Evolutionary conservation across 2,329 filamentous ascomycete species (phyloP), one percentile per base, ranked within the genome.

Genomic region (Coleophoma crateriformis): DNA sequence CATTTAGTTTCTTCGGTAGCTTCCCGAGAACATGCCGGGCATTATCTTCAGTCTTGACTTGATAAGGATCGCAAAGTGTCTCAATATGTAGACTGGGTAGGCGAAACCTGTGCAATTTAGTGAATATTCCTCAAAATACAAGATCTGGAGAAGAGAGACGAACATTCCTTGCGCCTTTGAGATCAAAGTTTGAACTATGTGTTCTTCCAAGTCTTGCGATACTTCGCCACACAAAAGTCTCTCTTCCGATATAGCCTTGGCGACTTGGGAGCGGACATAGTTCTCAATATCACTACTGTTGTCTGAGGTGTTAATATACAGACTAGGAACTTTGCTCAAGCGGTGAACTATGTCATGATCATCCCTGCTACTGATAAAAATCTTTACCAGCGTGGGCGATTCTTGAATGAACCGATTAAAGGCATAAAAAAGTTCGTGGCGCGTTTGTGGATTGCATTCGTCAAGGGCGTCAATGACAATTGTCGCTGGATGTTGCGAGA

Each of bases 391-490:
- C 20, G 35, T 50, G 12, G 22, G 35, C 2, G 53, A 53, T 10
- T 48, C 38, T n/a, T 15, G 27, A 27, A 50, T 46, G 6, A 56
- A 47, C 8, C 20, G 43, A 27, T 48, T 19, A 7, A 52, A 22
- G 10, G 38, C 44, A 8, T 37, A 13, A 7, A 54, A 32, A 2
- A 55, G 22, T 17, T 48, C 22, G 8, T 50, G 41, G 19, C 54
- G 43, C 13, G 27, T 14, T 6, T 34, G 8, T 15, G 38, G 42
- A 43, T 48, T 43, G 33, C 49, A 55, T 38, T 55, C 54, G 22
- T 54, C 54, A 17, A 55, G 38, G 10, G 48, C 51, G 40, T 55
- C 54, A 19, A 55, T 41, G 20, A 54, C 40, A n/a, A 55, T 51
- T 7, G 43, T 53, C n/a, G 48, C 45, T n/a, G 47, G 45, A 11